These are phyloP conservation scores for Exophiala sp. DNA, from an alignment of 2,329 filamentous ascomycete species.

Conservation along the genomic window DNA sequence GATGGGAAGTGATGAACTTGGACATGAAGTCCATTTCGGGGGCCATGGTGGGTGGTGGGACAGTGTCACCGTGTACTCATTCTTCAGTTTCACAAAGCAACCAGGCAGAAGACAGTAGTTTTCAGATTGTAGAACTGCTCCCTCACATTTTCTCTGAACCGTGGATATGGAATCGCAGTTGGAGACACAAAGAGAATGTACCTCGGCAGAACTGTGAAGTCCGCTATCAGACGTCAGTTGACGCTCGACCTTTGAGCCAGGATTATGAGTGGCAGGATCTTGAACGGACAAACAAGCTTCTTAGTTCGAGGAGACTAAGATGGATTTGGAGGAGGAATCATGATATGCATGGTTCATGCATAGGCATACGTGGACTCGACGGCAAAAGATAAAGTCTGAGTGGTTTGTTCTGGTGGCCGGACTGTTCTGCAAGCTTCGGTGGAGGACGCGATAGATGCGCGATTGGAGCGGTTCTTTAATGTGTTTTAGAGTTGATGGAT, in stretches of 20 bases:
- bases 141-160: neutral
- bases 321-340: neutral
- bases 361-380: neutral
- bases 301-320: neutral
- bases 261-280: slow-evolving; percentile 3
- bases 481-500: slow-evolving; percentile 23
- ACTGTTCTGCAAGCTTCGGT: slow-evolving; percentile 3
- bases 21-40: slow-evolving; percentile 22
- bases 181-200: neutral
- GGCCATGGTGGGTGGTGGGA: slow-evolving; percentile 6
- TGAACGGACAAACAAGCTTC: neutral
- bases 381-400: neutral
- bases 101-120: neutral
- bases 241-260: neutral
- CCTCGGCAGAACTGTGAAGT: neutral
- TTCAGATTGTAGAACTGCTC: neutral
- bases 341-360: neutral
- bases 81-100: slow-evolving; percentile 3
- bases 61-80: slow-evolving; percentile 8
- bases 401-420: neutral
- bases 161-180: slow-evolving; percentile 1
- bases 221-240: too few relatives aligned
- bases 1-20: slow-evolving; percentile 23
- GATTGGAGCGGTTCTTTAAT: slow-evolving; percentile 22
- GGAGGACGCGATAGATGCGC: slow-evolving; percentile 16